Evolutionary conservation across 2,329 filamentous ascomycete species (phyloP), one percentile per base, ranked within the genome.

Genomic region (Xylariaceae sp.): DNA sequence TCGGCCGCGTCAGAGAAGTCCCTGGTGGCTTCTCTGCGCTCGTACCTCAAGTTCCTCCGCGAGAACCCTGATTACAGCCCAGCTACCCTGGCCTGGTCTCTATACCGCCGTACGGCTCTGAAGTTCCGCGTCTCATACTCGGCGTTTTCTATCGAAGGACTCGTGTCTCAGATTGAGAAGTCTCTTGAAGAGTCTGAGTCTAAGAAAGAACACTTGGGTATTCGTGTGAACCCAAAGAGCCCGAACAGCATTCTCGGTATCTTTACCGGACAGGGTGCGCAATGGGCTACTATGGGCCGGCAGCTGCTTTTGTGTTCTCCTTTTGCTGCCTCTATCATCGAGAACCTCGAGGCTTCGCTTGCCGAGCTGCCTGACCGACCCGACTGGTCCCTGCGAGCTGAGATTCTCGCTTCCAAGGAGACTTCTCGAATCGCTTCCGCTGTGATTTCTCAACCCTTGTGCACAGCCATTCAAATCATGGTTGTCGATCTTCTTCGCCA

Each of bases 401-500:
- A 54, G 34, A 19, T 55, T 2, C 28, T 38, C 4, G 41, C 39
- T 24, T 36, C 37, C 7, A 28, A 30, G 7, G 22, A 38, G 24
- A 30, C 30, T 17, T 50, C 48, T 1, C 47, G 44, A 7, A 42
- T 58, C 1, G 19, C 15, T 11, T 33, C 44, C 9, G 49, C 52
- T 3, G 31, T 36, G 1, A 22, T 59, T 8, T 52, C 54, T 0
- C 55, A 59, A n/a, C 53, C 54, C 0, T 19, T 65, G 0, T 69
- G 63, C 40, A 69, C 67, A 2, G 65, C 64, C 0, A 22, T 71
- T 0, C 69, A 71, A 43, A 51, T 72, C 2, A 51, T 55, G 4
- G 46, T 68, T 0, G 57, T 69, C 0, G 59, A 66, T 9, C 37
- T 67, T 2, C 49, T 70, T 3, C 32, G 18, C 3, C 28, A 29